Evolutionary conservation across 805 yeast genomes (phyloP).

Genomic region (Ogataea pignaliae): DNA sequence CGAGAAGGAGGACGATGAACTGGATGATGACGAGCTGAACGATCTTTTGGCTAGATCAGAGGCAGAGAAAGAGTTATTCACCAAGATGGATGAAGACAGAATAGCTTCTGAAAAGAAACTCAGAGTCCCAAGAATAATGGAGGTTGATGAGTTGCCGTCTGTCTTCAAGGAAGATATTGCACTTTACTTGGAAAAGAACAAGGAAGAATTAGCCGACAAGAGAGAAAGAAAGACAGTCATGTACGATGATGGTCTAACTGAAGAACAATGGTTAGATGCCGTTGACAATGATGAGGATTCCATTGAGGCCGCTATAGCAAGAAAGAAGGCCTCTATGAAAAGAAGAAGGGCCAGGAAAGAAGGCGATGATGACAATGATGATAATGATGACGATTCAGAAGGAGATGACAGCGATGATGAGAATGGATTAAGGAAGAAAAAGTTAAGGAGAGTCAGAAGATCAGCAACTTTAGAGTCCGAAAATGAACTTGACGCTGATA

Average conservation of each 20-base stretch:
- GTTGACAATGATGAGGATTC: constrained; percentile 69
- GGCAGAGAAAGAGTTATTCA: constrained; percentile 52
- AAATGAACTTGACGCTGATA: constrained; percentile 2
- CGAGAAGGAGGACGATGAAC: constrained; percentile 45
- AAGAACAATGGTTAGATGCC: constrained; percentile 75
- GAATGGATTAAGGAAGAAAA: constrained; percentile 6
- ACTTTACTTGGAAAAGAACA: constrained; percentile 38
- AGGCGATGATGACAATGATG: constrained; percentile 20
- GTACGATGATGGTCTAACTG: constrained; percentile 67
- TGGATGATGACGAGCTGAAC: constrained; percentile 63
- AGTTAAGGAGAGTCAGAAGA: constrained; percentile 1
- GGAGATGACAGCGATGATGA: constrained; percentile 6
- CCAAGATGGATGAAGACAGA: constrained; percentile 58
- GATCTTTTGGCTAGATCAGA: constrained; percentile 68
- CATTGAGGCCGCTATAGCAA: constrained; percentile 53
- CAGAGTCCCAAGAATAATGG: constrained; percentile 47
- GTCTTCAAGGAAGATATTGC: constrained; percentile 63
- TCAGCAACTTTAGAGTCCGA: constrained; percentile 2
- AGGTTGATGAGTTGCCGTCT: constrained; percentile 72
- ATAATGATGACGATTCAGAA: constrained; percentile 18
- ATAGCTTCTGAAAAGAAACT: constrained; percentile 29
- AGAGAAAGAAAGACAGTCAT: constrained; percentile 60
- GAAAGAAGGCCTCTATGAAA: constrained; percentile 42
- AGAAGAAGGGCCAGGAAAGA: constrained; percentile 35
- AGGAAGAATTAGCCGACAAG: constrained; percentile 45